Percentiles rank a stretch among this genome's conserved stretches.
Conservation (phyloP, 306 rosid genomes). For the Begonia peltatifolia region DNA sequence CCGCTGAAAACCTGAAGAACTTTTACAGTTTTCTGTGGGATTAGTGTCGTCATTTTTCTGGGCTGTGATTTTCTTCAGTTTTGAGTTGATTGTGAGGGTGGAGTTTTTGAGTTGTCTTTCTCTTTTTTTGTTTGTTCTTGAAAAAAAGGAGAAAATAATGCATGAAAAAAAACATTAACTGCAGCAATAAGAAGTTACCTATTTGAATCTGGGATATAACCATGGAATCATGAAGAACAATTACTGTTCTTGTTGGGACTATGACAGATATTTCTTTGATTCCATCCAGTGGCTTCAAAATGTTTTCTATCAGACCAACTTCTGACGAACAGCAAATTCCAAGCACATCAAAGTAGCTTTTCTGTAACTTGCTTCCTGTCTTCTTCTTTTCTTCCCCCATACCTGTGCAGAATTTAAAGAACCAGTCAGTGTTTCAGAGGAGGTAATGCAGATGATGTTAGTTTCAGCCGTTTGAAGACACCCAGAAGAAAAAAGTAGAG, state of each 20-base stretch:
- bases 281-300: slow-evolving; percentile 50
- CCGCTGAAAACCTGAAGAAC: too few species aligned
- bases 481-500: not conserved
- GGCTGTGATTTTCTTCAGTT: not conserved
- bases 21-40: too few species aligned
- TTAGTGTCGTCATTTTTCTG: too few species aligned
- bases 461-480: not conserved
- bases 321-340: slow-evolving; percentile 89
- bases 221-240: slow-evolving; percentile 59
- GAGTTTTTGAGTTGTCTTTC: too few species aligned
- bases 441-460: not conserved
- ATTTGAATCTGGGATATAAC: slow-evolving; percentile 70
- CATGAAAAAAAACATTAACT: not conserved
- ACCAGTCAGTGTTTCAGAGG: not conserved
- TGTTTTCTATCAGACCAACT: slow-evolving; percentile 54
- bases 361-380: slow-evolving; percentile 19
- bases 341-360: slow-evolving; percentile 74
- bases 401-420: not conserved
- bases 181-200: slow-evolving; percentile 21
- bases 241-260: slow-evolving; percentile 66
- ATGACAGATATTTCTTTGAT: slow-evolving; percentile 58
- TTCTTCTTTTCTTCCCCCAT: not conserved
- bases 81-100: not conserved
- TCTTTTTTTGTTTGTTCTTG: not conserved
- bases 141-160: not conserved